Evolutionary conservation across 1,139 yeast species (phyloP).

Genomic region (Geotrichum phurueaensis): DNA sequence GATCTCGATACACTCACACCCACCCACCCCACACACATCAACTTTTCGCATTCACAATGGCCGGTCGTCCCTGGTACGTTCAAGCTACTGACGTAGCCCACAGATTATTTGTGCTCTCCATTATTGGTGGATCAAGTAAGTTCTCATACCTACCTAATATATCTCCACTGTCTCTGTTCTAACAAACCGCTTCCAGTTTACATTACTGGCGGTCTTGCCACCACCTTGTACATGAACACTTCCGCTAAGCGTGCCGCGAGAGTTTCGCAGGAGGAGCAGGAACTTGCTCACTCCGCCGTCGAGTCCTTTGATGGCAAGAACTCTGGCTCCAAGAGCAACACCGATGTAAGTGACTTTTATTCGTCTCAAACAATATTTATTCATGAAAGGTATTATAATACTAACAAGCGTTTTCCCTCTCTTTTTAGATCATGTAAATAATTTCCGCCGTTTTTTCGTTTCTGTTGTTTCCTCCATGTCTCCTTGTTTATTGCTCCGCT

Average conservation of each 20-base stretch:
- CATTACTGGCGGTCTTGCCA: constrained; percentile 55
- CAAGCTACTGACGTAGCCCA: constrained; percentile 76
- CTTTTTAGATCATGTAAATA: constrained; percentile 1
- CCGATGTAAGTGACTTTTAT: constrained; percentile 7
- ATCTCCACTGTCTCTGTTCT: background rate
- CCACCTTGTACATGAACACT: constrained; percentile 53
- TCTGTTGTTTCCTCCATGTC: background rate
- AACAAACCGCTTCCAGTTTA: constrained; percentile 31
- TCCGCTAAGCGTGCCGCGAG: constrained; percentile 20
- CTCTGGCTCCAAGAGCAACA: constrained; percentile 5
- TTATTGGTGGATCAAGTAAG: constrained; percentile 62
- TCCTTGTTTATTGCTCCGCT: background rate
- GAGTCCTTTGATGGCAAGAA: background rate
- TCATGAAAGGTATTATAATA: background rate
- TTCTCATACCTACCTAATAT: background rate
- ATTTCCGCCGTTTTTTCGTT: background rate
- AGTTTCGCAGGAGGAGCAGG: constrained; percentile 5
- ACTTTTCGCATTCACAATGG: constrained; percentile 32
- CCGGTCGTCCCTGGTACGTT: constrained; percentile 60
- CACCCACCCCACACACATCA: background rate
- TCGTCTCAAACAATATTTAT: background rate
- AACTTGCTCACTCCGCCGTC: constrained; percentile 9
- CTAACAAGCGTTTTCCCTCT: background rate
- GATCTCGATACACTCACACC: background rate
- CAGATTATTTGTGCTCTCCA: constrained; percentile 70